These are phyloP conservation scores for Arthrobotrys megalospora DNA, from an alignment of 2,329 filamentous ascomycete genomes.

Conservation along the genomic window DNA sequence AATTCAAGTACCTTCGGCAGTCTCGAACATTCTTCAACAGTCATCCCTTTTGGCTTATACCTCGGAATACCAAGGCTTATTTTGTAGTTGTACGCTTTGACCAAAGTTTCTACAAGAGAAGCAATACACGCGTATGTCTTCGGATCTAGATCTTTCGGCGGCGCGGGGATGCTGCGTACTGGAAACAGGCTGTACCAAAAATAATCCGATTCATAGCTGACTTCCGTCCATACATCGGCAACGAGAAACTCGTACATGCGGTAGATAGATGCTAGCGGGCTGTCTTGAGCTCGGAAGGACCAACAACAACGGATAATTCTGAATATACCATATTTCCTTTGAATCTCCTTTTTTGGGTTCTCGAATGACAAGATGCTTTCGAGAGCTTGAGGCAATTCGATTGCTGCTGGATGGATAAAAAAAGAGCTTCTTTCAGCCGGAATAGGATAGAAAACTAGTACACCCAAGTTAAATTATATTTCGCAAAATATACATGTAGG, in stretches of 20 bases:
- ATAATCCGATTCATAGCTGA: not conserved
- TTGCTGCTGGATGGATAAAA: slow-evolving; percentile 1
- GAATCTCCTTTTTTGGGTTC: not conserved
- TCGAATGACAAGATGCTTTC: not conserved
- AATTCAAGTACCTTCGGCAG: slow-evolving; percentile 5
- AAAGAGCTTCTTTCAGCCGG: not conserved
- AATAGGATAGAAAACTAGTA: slow-evolving; percentile 25
- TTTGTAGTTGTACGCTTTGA: slow-evolving; percentile 22
- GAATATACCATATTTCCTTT: not conserved
- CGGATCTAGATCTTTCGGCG: not conserved
- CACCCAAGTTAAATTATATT: not conserved
- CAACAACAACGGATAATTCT: not conserved
- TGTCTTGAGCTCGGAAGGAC: not conserved
- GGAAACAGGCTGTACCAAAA: not conserved
- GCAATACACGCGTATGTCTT: slow-evolving; percentile 13
- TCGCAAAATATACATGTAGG: not conserved
- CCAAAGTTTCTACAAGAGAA: slow-evolving; percentile 16
- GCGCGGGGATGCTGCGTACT: not conserved
- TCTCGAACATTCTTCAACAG: not conserved
- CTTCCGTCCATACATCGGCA: not conserved
- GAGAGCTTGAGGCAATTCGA: not conserved
- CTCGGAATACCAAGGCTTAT: slow-evolving; percentile 22
- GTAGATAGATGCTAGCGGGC: not conserved
- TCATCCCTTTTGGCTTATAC: not conserved
- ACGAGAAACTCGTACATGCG: slow-evolving; percentile 2